phyloP scores from a whole-genome alignment of 2,329 filamentous ascomycete genomes.

The Botrytis squamosa region DNA sequence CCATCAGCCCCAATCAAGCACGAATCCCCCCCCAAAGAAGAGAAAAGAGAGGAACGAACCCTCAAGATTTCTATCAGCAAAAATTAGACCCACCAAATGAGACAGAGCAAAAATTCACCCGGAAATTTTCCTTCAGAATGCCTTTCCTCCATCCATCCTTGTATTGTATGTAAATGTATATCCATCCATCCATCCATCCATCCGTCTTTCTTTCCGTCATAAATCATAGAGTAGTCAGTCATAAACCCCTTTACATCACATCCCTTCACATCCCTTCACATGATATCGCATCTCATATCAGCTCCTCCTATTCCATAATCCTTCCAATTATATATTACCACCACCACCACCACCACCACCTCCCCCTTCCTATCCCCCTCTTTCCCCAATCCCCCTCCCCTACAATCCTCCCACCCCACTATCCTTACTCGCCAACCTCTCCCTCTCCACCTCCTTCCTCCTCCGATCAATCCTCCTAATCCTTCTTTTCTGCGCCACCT shows the following conservation, averaged over 20 bases:
- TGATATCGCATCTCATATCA: background rate
- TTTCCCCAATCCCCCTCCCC: background rate
- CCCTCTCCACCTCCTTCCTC: constrained; percentile 22
- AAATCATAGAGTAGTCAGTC: background rate
- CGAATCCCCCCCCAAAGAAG: no score
- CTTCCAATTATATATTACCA: background rate
- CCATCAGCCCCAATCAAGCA: no score
- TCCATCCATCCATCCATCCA: background rate
- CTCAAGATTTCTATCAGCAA: no score
- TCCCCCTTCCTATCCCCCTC: background rate
- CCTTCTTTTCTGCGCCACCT: constrained; percentile 38
- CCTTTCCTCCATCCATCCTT: background rate
- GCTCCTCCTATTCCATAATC: background rate
- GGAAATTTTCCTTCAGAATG: background rate
- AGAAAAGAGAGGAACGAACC: no score
- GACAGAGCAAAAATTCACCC: background rate
- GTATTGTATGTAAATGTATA: no score
- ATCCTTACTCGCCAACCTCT: constrained; percentile 15
- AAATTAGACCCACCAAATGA: background rate
- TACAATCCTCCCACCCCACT: constrained; percentile 9
- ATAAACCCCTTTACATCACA: background rate
- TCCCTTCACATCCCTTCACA: no score
- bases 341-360: background rate
- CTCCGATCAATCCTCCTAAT: constrained; percentile 26
- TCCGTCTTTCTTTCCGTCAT: background rate